phyloP scores from a whole-genome alignment of 2,329 filamentous ascomycete genomes.

The Allantophomopsis cytisporea region DNA sequence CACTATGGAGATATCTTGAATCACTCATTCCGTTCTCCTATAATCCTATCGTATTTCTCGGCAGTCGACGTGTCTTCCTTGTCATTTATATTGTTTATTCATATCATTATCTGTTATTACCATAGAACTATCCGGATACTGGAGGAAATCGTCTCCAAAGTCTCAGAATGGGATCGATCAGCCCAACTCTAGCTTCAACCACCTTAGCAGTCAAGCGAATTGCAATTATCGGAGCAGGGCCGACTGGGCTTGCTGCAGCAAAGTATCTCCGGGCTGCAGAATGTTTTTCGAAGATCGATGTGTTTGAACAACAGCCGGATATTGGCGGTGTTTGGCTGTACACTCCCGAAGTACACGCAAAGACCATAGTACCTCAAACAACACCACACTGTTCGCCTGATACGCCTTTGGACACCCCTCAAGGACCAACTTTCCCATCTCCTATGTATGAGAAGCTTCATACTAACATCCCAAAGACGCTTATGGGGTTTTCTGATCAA shows the following conservation, averaged over 20 bases:
- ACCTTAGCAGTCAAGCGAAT: slow-evolving; percentile 36
- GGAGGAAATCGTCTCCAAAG: too few relatives aligned
- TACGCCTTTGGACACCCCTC: slow-evolving; percentile 29
- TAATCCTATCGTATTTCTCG: too few relatives aligned
- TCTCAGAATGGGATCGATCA: too few relatives aligned
- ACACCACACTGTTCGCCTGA: slow-evolving; percentile 48
- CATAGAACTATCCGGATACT: too few relatives aligned
- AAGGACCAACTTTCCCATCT: slow-evolving; percentile 51
- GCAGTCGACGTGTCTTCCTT: too few relatives aligned
- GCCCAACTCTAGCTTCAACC: not conserved
- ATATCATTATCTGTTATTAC: too few relatives aligned
- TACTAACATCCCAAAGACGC: slow-evolving; percentile 69
- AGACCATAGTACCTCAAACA: slow-evolving; percentile 52
- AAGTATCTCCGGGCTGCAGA: slow-evolving; percentile 69
- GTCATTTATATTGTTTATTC: too few relatives aligned
- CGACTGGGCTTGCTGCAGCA: slow-evolving; percentile 63
- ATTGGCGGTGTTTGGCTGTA: slow-evolving; percentile 86
- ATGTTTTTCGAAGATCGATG: slow-evolving; percentile 52
- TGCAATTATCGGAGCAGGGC: slow-evolving; percentile 74
- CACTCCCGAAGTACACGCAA: slow-evolving; percentile 29
- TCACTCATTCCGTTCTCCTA: too few relatives aligned
- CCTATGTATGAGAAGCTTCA: slow-evolving; percentile 74
- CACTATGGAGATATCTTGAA: too few relatives aligned
- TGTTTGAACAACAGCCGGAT: slow-evolving; percentile 70
- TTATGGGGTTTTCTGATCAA: slow-evolving; percentile 72